Conservation (phyloP, 768 basidiomycete species). For the Mycena crocata region DNA sequence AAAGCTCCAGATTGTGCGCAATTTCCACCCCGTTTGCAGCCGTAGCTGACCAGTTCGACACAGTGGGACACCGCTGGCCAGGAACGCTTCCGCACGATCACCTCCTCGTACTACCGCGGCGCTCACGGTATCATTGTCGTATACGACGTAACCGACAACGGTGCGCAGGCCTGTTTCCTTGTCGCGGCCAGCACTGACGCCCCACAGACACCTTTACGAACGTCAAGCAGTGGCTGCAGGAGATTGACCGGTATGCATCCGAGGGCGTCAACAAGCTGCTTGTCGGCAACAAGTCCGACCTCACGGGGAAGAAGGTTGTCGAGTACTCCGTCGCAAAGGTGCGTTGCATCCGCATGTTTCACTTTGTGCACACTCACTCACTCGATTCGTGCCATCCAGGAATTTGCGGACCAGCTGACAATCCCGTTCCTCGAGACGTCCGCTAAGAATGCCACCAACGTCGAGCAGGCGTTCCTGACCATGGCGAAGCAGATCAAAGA, state of each 20-base stretch:
- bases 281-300: conserved; percentile 99
- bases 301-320: conserved; percentile 95
- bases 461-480: conserved; percentile 98
- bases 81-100: conserved; percentile 98
- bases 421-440: conserved; percentile 98
- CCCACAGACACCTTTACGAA: conserved; percentile 87
- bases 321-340: conserved; percentile 84
- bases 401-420: conserved; percentile 93
- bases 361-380: neutral
- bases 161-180: conserved; percentile 62
- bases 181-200: conserved; percentile 1
- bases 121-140: conserved; percentile 99
- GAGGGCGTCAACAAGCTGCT: conserved; percentile 99
- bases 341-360: conserved; percentile 9
- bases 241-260: conserved; percentile 98
- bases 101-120: conserved; percentile 98
- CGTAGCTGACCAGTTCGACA: conserved; percentile 19
- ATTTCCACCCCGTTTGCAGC: neutral
- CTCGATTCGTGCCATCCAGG: conserved; percentile 50
- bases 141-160: conserved; percentile 98
- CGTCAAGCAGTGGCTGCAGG: conserved; percentile 80
- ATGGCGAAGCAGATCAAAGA: conserved; percentile 82
- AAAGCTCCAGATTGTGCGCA: conserved; percentile 96
- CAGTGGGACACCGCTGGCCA: conserved; percentile 99
- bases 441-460: conserved; percentile 96